Evolutionary conservation across 2,329 filamentous ascomycete species (phyloP).

Genomic region (Clarireedia sp.): DNA sequence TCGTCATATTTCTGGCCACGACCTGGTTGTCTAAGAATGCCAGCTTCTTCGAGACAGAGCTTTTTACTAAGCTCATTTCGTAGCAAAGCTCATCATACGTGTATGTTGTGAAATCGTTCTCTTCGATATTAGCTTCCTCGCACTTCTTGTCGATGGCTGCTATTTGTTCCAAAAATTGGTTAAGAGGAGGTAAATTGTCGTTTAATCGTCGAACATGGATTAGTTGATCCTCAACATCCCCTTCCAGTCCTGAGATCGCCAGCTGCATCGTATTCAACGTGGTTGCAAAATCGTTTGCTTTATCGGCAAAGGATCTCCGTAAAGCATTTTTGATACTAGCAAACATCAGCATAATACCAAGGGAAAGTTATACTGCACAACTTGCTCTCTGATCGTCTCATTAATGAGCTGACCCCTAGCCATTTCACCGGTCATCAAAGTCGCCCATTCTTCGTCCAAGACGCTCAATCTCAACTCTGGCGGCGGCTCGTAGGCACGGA

Average conservation of each 20-base stretch:
- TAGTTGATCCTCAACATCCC: slow-evolving; percentile 91
- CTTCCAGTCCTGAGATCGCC: slow-evolving; percentile 93
- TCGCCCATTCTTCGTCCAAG: slow-evolving; percentile 75
- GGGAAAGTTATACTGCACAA: slow-evolving; percentile 9
- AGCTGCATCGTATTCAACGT: slow-evolving; percentile 91
- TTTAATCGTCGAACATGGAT: slow-evolving; percentile 79
- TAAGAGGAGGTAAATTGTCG: slow-evolving; percentile 79
- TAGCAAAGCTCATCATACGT: slow-evolving; percentile 95
- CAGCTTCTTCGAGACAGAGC: slow-evolving; percentile 91
- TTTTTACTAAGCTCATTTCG: slow-evolving; percentile 84
- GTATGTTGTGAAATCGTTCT: slow-evolving; percentile 99
- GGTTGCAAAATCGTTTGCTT: slow-evolving; percentile 95
- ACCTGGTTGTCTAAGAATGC: slow-evolving; percentile 97
- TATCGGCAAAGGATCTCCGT: slow-evolving; percentile 88
- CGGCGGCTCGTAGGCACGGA: slow-evolving; percentile 86
- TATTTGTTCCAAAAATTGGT: slow-evolving; percentile 84
- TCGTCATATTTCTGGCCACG: slow-evolving; percentile 97
- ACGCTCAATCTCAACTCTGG: slow-evolving; percentile 73
- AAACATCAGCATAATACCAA: too few species aligned
- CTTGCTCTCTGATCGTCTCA: slow-evolving; percentile 89
- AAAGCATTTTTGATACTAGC: slow-evolving; percentile 85
- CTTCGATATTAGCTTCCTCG: slow-evolving; percentile 93
- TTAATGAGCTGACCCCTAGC: slow-evolving; percentile 89
- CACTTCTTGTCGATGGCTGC: slow-evolving; percentile 81
- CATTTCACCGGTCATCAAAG: slow-evolving; percentile 76